phyloP scores from a whole-genome alignment of 805 yeast species.

The Lipomyces kockii region DNA sequence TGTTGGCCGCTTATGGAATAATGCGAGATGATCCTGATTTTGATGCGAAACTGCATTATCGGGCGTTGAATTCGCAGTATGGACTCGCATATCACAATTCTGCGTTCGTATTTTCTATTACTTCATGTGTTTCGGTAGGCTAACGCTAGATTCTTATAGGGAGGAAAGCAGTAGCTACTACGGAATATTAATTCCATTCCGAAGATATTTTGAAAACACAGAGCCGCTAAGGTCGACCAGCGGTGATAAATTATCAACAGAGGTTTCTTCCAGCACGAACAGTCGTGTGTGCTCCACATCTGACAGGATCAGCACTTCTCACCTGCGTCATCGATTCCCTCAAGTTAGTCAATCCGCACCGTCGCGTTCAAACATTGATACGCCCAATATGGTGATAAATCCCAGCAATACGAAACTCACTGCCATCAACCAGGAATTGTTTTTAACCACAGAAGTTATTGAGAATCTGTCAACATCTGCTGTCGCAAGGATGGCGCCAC shows the following conservation, averaged over 20 bases:
- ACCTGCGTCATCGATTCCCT: not conserved
- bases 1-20: constrained; percentile 11
- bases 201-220: not conserved
- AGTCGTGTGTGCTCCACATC: not conserved
- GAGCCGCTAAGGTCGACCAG: not conserved
- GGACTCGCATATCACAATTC: constrained; percentile 9
- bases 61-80: constrained; percentile 18
- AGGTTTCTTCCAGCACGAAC: not conserved
- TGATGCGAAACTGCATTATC: not conserved
- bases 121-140: not conserved
- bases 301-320: not conserved
- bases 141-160: not conserved
- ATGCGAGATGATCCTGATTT: constrained; percentile 3
- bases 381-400: not conserved
- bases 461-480: not conserved
- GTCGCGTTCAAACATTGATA: not conserved
- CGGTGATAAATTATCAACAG: not conserved
- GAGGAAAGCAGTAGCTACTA: not conserved
- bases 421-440: not conserved
- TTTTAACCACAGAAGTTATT: not conserved
- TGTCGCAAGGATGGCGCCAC: not conserved
- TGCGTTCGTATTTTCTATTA: constrained; percentile 7
- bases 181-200: constrained; percentile 5
- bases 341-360: not conserved
- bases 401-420: not conserved